Percentiles rank a stretch among this genome's conserved stretches.
Conservation (phyloP, 192 early-diverging fungal genomes). For the Rhizophlyctis rosea region DNA sequence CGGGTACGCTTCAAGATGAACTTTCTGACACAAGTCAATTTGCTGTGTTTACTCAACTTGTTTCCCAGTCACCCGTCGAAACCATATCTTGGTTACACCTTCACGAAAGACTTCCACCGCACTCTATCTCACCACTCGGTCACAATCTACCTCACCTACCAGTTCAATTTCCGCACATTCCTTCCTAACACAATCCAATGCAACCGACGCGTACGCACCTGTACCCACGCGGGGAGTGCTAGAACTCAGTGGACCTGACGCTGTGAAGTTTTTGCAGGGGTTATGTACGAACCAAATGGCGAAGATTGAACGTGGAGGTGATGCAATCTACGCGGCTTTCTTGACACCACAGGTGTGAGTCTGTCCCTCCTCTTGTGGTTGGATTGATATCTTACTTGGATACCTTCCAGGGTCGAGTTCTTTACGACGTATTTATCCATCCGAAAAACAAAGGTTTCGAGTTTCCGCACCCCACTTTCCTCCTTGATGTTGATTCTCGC, state of each 20-base stretch:
- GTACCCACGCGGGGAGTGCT: constrained; percentile 27
- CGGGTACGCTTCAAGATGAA: too few species aligned
- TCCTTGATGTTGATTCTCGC: constrained; percentile 75
- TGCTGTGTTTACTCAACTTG: too few species aligned
- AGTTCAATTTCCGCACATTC: background rate
- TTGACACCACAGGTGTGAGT: constrained; percentile 66
- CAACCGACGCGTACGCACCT: constrained; percentile 2
- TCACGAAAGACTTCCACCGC: too few species aligned
- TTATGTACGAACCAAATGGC: constrained; percentile 87
- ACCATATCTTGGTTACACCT: too few species aligned
- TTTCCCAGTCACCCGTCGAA: too few species aligned
- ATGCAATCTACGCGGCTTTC: constrained; percentile 78
- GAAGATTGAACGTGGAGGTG: constrained; percentile 61
- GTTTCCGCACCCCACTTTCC: constrained; percentile 64
- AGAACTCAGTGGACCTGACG: constrained; percentile 59
- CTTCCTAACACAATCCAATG: background rate
- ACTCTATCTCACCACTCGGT: too few species aligned
- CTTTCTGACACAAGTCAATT: too few species aligned
- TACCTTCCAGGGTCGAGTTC: constrained; percentile 70
- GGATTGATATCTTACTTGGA: background rate
- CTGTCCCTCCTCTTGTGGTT: background rate
- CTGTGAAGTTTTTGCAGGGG: constrained; percentile 85
- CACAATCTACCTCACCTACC: too few species aligned
- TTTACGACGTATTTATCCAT: constrained; percentile 90
- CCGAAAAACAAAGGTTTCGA: constrained; percentile 56